Base-by-base conservation (phyloP, 371 early-diverging fungal species). In the Rhizomucor miehei region DNA sequence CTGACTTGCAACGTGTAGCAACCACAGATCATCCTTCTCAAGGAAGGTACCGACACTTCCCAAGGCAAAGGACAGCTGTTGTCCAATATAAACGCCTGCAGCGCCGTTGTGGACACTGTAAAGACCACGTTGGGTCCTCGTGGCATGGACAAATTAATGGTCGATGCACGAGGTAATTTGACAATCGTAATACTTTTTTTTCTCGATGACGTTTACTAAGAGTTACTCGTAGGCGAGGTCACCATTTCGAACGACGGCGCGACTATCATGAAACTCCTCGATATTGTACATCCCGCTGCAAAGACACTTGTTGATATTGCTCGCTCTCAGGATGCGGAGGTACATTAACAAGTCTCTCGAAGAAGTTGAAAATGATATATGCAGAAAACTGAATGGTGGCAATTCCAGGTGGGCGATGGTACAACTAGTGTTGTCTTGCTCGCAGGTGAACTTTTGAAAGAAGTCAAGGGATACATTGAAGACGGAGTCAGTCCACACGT, bases 191-290 rank as follows among this genome's bases (percentile, higher is more conserved):
- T 51, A 40, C 51, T 24, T 45, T 45, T 45, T 17, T 17, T 19
- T 10, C 13, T 0, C 29, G 29, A 29, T 3, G 29, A 29, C 8
- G n/a, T 29, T 25, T 37, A 8, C 12, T 37, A 16, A 20, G 11
- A 38, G 5, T 5, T 13, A 34, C 23, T 49, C 13, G 6, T 58
- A 89, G 89, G 90, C 44, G 80, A 90, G 50, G 95, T 97, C 34
- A 94, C 99, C 13, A 98, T 99, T 63, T 99, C 99, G 23, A 99
- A 99, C 79, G 99, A 99, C 77, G 99, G 99, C 57, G 99, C 99
- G 17, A 99, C 99, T 38, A 99, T 99, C 66, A 83, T 99, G 87
- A 93, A 94, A 73, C 82, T 97, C 47, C 84, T 99, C 58, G 98
- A 99, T 68, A 94, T 99, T 62, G 95, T 95, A 40, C 99, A 99